Evolutionary conservation across 1,139 yeast species (phyloP), one percentile per base, ranked within the genome.

Genomic region (Lipomyces yarrowii): DNA sequence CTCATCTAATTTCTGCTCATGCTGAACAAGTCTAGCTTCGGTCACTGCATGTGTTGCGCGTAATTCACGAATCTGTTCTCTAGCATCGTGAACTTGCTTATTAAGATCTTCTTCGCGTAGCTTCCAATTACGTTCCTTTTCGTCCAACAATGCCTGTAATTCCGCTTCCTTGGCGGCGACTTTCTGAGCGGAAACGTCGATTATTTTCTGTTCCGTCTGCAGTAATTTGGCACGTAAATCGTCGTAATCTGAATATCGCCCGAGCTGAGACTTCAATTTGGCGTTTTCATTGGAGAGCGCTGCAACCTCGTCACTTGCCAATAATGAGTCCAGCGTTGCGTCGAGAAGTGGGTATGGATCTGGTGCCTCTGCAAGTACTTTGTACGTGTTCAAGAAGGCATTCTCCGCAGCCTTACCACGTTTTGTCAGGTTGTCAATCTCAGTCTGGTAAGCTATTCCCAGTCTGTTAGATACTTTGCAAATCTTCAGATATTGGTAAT

Each of bases 291-390:
- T 78, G 69, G 83, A 81, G 62, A 89, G 77, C 13, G 78, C 78
- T 1, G 83, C 83, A 2, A 84, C 78, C 65, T 90, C 92, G 15
- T 84, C 81, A 1, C 84, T 81, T 48, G 85, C 84, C 13, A 83
- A 77, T n/a, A 89, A 87, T 2, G 91, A 85, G 64, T 89, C 91
- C 46, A 90, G 77, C 2, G 96, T 86, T 51, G 86, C 83, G 73
- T 90, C 91, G 65, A 93, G 79, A 59, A 93, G 78, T 2, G 97
- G 96, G 68, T 84, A 84, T 2, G 98, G 98, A 77, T 94, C 98
- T 0, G 98, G 98, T 0, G 96, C 94, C 74, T 93, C 97, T 1
- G 92, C 91, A 15, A 94, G 79, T 33, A 86, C 80, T 67, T 92
- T 82, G 79, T 93, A 93, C 35, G 91, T 81, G 30, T 87, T 87